Base-by-base conservation (phyloP, 2,329 filamentous ascomycete genomes). In the Zelopaecilomyces penicillatus region DNA sequence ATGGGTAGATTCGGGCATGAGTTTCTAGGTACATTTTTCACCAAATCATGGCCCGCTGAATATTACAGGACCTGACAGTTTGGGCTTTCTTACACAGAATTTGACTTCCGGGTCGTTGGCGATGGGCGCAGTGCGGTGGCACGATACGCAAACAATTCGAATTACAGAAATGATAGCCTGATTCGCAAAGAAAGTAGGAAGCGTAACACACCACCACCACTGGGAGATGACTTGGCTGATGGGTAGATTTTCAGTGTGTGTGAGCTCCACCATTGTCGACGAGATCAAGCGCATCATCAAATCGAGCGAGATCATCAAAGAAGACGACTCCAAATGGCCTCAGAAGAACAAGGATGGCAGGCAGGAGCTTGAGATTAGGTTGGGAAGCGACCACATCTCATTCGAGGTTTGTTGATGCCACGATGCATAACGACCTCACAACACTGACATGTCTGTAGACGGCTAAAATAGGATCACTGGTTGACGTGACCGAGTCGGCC, bases 331-430 rank as follows among this genome's bases (percentile, higher is more conserved):
- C 28, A 96, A 96, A 65, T 98, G 93, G 93, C 93, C 93, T 1
- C 88, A 94, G 66, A 98, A 97, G 78, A 98, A 98, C 71, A 97
- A 97, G 70, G 93, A 98, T 58, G 93, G 93, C 32, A 81, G 91
- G 52, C 93, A 98, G 64, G 93, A 98, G 69, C 75, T 98, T 39
- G 93, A 98, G 66, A 96, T 98, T 47, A 79, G 90, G 40, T 65
- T 98, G 45, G 93, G 91, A 36, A 93, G 85, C 58, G 93, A 98
- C 52, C 91, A 97, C 65, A 97, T 98, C 55, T 94, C 89, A 2
- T 98, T 98, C 54, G 93, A 98, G 83, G 90, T 90, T 65, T 50
- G 74, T 58, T 46, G 1, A 34, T 9, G 32, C 32, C 8, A 34
- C 9, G 32, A 12, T 10, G 31, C 5, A 4, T 27, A n/a, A 6